phyloP scores from a whole-genome alignment of 2,329 filamentous ascomycete genomes.

The Geosmithia morbida region DNA sequence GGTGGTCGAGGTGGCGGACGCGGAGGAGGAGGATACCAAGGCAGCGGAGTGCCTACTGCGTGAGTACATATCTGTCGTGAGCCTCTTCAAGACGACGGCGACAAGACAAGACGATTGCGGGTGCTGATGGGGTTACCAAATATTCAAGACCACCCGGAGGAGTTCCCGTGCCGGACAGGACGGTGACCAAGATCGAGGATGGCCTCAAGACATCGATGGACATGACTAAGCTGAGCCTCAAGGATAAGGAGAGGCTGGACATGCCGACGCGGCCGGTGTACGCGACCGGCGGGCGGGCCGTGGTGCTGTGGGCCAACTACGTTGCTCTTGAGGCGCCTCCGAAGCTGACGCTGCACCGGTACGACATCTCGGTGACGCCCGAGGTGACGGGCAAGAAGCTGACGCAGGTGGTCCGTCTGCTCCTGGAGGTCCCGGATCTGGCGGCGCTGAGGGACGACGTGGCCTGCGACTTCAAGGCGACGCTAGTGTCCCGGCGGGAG shows the following conservation, averaged over 20 bases:
- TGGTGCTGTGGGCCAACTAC: conserved; percentile 7
- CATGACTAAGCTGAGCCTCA: neutral
- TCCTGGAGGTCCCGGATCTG: conserved; percentile 10
- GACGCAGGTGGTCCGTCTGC: conserved; percentile 6
- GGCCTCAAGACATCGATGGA: neutral
- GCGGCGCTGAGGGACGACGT: conserved; percentile 6
- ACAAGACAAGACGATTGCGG: no score
- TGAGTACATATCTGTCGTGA: neutral
- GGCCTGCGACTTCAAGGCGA: conserved; percentile 18
- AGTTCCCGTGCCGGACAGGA: neutral
- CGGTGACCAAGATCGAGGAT: conserved; percentile 4
- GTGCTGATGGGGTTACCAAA: no score
- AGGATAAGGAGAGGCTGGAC: conserved; percentile 1
- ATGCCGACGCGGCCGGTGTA: conserved; percentile 4
- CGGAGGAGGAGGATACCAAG: neutral
- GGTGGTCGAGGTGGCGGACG: neutral
- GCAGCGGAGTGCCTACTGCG: neutral
- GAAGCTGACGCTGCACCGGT: conserved; percentile 5
- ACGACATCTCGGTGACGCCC: conserved; percentile 3
- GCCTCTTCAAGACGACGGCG: no score
- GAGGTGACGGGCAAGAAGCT: conserved; percentile 3
- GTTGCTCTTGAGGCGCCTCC: conserved; percentile 2
- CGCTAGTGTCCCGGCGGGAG: conserved; percentile 11
- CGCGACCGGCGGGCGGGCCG: conserved; percentile 4
- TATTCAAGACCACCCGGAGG: neutral